phyloP scores from a whole-genome alignment of 2,329 filamentous ascomycete genomes.

The Penicillium sp. region DNA sequence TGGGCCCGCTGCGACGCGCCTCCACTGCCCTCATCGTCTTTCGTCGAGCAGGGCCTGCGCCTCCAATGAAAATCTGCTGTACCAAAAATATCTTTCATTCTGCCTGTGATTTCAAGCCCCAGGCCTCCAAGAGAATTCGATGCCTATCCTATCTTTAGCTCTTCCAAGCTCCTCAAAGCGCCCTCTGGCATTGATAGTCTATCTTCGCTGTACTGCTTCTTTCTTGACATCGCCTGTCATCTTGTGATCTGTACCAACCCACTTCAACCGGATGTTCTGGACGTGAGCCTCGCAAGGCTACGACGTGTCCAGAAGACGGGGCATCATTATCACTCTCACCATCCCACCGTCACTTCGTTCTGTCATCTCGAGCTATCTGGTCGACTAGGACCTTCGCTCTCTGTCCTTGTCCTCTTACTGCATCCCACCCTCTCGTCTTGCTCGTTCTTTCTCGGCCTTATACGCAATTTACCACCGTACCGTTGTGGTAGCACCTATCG shows the following conservation, averaged over 20 bases:
- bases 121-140: not conserved
- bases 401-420: not conserved
- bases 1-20: slow-evolving; percentile 10
- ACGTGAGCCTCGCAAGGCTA: slow-evolving; percentile 3
- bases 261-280: slow-evolving; percentile 4
- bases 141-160: slow-evolving; percentile 1
- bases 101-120: slow-evolving; percentile 8
- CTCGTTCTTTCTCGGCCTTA: not conserved
- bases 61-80: slow-evolving; percentile 25
- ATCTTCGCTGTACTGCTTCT: not conserved
- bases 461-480: not conserved
- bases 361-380: slow-evolving; percentile 13
- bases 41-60: slow-evolving; percentile 15
- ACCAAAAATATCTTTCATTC: slow-evolving; percentile 28
- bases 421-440: not conserved
- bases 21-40: slow-evolving; percentile 16
- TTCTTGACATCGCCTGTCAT: not conserved
- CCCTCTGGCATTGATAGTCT: not conserved
- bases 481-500: not conserved
- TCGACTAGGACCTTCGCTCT: not conserved
- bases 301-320: slow-evolving; percentile 14
- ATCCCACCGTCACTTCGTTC: not conserved
- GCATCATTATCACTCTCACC: slow-evolving; percentile 2
- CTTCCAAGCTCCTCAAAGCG: not conserved
- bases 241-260: not conserved